phyloP scores from a whole-genome alignment of 768 basidiomycete genomes.

The Kwoniella pini region DNA sequence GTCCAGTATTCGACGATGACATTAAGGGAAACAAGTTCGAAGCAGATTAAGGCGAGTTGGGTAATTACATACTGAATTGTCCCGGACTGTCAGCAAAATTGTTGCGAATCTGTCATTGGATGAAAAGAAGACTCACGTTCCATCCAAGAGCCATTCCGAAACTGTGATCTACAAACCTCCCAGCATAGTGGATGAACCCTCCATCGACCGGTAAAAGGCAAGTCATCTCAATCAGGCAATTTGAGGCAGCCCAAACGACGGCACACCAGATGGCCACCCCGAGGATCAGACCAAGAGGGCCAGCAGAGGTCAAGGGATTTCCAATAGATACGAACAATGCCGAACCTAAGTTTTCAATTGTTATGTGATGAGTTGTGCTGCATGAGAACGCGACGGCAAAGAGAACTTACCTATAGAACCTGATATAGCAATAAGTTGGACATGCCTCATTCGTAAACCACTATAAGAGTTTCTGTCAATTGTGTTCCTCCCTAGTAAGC shows the following conservation, averaged over 20 bases:
- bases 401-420: constrained; percentile 29
- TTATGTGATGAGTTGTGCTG: too few relatives aligned
- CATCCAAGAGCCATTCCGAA: constrained; percentile 39
- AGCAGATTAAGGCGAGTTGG: constrained; percentile 31
- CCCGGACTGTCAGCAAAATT: not conserved
- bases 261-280: constrained; percentile 26
- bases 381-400: too few relatives aligned
- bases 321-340: constrained; percentile 34
- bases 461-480: constrained; percentile 1
- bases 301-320: constrained; percentile 24
- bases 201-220: constrained; percentile 31
- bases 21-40: constrained; percentile 36
- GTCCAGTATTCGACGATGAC: constrained; percentile 38
- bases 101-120: too few relatives aligned
- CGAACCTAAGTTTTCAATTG: not conserved
- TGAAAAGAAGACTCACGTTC: constrained; percentile 24
- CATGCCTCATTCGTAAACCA: constrained; percentile 37
- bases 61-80: constrained; percentile 25
- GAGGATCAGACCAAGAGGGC: constrained; percentile 34
- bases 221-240: constrained; percentile 37
- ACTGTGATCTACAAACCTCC: constrained; percentile 28
- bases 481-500: too few relatives aligned
- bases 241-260: constrained; percentile 23
- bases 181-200: constrained; percentile 30
- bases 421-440: constrained; percentile 42